Conservation (phyloP, 352 stramenopile species). For the Halophytophthora polymorphica region DNA sequence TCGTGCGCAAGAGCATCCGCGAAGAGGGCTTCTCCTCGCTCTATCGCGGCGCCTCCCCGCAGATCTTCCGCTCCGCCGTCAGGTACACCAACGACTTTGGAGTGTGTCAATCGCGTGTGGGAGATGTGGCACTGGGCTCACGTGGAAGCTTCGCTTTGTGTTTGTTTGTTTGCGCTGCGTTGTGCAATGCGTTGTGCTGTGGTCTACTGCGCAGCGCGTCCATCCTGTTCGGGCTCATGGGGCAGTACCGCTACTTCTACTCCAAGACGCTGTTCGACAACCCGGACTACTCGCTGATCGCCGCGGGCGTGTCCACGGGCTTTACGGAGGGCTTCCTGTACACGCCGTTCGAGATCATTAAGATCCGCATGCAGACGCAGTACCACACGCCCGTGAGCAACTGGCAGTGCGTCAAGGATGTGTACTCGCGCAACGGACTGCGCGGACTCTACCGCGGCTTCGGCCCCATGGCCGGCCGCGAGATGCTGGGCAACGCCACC, state of each 20-base stretch:
- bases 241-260: constrained; percentile 70
- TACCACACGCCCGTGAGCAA: constrained; percentile 70
- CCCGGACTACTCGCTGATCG: constrained; percentile 46
- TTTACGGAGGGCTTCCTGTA: constrained; percentile 66
- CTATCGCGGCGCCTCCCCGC: constrained; percentile 61
- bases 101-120: not conserved
- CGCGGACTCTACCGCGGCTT: constrained; percentile 77
- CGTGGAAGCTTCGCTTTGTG: not conserved
- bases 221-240: constrained; percentile 70
- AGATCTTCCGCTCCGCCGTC: constrained; percentile 66
- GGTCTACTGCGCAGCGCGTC: constrained; percentile 34
- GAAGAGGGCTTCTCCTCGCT: constrained; percentile 55
- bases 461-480: constrained; percentile 53
- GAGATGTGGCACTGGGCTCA: not conserved
- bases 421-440: constrained; percentile 57
- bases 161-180: not conserved
- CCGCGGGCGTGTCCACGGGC: constrained; percentile 52
- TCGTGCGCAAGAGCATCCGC: constrained; percentile 49
- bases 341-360: constrained; percentile 73
- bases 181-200: not conserved
- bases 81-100: constrained; percentile 28
- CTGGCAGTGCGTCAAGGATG: constrained; percentile 63
- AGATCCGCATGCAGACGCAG: constrained; percentile 74
- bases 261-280: constrained; percentile 62
- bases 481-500: constrained; percentile 84